Conservation (phyloP, 2,329 filamentous ascomycete species). For the Rhynchosporium agropyri region DNA sequence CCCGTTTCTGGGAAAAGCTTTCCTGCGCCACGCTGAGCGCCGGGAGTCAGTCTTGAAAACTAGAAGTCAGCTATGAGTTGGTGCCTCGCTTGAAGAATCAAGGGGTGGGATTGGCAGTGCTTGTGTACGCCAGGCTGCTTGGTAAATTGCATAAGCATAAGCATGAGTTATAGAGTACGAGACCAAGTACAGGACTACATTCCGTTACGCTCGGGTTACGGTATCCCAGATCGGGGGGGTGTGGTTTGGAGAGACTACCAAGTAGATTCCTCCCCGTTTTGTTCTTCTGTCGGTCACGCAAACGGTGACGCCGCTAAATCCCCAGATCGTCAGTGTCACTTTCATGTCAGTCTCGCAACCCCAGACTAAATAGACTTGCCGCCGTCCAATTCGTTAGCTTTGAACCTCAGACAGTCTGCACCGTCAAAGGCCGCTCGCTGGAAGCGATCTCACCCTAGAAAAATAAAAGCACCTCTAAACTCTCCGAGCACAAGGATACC, state of each 20-base stretch:
- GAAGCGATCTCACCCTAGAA: too few species aligned
- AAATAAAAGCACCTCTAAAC: neutral
- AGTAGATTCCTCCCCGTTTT: neutral
- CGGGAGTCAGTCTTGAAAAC: neutral
- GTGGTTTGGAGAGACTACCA: too few species aligned
- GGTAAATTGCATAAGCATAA: too few species aligned
- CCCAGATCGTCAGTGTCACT: conserved; percentile 18
- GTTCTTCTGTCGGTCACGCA: conserved; percentile 2
- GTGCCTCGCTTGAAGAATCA: neutral
- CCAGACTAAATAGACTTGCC: neutral
- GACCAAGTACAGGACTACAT: too few species aligned
- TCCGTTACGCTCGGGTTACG: too few species aligned
- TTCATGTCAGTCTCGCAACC: neutral
- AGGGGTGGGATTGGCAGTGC: neutral
- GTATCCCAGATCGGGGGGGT: too few species aligned
- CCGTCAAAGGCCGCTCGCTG: neutral
- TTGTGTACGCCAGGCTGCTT: neutral
- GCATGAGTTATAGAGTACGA: too few species aligned
- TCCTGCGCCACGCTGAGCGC: conserved; percentile 6
- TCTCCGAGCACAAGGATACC: neutral
- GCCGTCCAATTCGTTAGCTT: too few species aligned
- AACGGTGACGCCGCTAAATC: neutral
- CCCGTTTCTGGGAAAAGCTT: conserved; percentile 10
- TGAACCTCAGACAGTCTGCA: neutral
- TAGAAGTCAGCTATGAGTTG: neutral